phyloP scores from a whole-genome alignment of 305 asterid species.

The Fraxinus sp. region DNA sequence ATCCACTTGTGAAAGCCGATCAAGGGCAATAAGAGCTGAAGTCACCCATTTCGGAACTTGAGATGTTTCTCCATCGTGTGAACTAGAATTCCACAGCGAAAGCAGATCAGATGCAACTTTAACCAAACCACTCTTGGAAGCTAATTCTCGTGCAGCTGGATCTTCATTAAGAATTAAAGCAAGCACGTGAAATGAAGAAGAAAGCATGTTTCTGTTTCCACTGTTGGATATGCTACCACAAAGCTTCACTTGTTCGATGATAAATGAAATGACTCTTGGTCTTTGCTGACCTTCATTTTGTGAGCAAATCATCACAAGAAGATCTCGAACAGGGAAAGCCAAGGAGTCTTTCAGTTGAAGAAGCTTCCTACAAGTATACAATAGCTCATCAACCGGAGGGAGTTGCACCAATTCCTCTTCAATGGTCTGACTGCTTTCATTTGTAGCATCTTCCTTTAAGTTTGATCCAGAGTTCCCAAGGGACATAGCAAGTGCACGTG shows the following conservation, averaged over 20 bases:
- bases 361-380: conserved; percentile 74
- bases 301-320: conserved; percentile 86
- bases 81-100: conserved; percentile 58
- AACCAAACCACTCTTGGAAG: conserved; percentile 72
- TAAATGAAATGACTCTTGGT: conserved; percentile 66
- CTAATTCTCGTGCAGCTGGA: conserved; percentile 75
- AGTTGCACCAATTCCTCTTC: conserved; percentile 80
- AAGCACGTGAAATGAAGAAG: conserved; percentile 79
- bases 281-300: conserved; percentile 90
- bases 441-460: conserved; percentile 53
- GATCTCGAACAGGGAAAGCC: conserved; percentile 92
- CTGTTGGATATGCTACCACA: conserved; percentile 54
- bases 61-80: conserved; percentile 51
- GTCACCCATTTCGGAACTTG: conserved; percentile 93
- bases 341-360: conserved; percentile 78
- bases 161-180: conserved; percentile 93
- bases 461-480: conserved; percentile 85
- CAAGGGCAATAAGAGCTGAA: conserved; percentile 87
- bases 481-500: conserved; percentile 98
- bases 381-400: conserved; percentile 85
- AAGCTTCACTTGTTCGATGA: conserved; percentile 76
- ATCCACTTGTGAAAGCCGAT: conserved; percentile 91
- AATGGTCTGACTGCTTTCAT: conserved; percentile 49
- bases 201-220: conserved; percentile 62
- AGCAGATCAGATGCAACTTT: conserved; percentile 80